These are phyloP conservation scores for Micromonas pusilla DNA, from an alignment of 139 green algal species.

Conservation along the genomic window DNA sequence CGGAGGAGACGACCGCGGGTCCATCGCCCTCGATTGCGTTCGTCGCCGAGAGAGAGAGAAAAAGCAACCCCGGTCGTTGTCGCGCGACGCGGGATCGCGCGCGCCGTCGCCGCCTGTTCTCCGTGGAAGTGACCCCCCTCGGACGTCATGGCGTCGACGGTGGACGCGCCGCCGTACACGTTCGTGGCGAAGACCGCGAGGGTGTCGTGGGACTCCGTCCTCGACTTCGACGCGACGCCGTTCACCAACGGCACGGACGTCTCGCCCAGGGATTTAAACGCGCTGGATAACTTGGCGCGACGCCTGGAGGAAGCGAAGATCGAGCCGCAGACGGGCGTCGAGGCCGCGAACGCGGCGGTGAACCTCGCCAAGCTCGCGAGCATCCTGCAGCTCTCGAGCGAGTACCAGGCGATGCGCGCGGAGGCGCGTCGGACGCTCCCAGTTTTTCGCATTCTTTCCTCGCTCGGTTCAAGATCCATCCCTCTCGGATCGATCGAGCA, in stretches of 20 bases:
- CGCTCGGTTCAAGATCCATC: background rate
- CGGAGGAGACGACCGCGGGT: too few relatives aligned
- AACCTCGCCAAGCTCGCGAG: background rate
- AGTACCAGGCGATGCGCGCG: background rate
- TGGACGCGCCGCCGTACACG: background rate
- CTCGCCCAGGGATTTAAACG: background rate
- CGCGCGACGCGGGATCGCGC: too few relatives aligned
- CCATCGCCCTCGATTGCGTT: too few relatives aligned
- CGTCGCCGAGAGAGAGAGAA: too few relatives aligned
- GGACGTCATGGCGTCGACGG: too few relatives aligned
- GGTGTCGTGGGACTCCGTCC: background rate
- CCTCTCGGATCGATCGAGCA: too few relatives aligned
- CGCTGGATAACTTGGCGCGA: background rate
- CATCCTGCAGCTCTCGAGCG: background rate
- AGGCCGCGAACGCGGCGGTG: background rate
- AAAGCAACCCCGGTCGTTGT: too few relatives aligned
- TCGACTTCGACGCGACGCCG: too few relatives aligned
- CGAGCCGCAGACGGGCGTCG: background rate
- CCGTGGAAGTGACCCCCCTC: too few relatives aligned
- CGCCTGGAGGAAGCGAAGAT: background rate
- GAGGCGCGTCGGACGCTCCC: background rate
- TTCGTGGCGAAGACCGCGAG: background rate
- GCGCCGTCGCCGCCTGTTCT: too few relatives aligned
- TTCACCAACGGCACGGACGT: background rate
- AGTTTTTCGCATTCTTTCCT: background rate